Percentiles rank a stretch among this genome's conserved stretches.
Conservation (phyloP, 495 filamentous ascomycete species). For the Amniculicola lignicola region DNA sequence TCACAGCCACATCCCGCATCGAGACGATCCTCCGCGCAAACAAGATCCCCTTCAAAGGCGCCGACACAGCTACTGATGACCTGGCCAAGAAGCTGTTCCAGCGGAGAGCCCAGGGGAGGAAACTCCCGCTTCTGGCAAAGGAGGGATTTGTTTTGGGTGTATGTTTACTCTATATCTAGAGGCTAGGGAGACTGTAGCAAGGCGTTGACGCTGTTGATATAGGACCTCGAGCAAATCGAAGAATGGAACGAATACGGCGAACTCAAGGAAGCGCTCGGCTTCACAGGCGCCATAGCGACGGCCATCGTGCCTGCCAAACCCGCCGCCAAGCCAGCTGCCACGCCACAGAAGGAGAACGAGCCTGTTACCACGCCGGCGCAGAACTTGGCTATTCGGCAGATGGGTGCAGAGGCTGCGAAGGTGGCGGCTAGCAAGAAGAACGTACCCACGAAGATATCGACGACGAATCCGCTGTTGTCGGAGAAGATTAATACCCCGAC, state of each 20-base stretch:
- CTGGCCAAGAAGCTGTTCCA: conserved; percentile 89
- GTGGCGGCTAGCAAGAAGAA: conserved; percentile 30
- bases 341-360: conserved; percentile 22
- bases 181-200: background rate
- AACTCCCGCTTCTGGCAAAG: conserved; percentile 85
- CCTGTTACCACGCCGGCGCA: conserved; percentile 6
- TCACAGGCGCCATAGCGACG: conserved; percentile 52
- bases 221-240: conserved; percentile 93
- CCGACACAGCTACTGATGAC: conserved; percentile 91
- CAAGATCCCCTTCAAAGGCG: conserved; percentile 83
- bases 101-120: conserved; percentile 70
- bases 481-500: conserved; percentile 28
- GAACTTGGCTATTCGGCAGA: conserved; percentile 29
- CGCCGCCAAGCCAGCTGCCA: background rate
- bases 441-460: conserved; percentile 20
- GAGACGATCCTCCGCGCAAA: conserved; percentile 97
- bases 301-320: conserved; percentile 13
- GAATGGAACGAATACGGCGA: conserved; percentile 99
- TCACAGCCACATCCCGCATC: conserved; percentile 90
- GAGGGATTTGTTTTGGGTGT: conserved; percentile 83
- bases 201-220: conserved; percentile 1
- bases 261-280: conserved; percentile 66
- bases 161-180: conserved; percentile 44
- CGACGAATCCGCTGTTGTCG: conserved; percentile 28
- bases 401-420: conserved; percentile 31